Conservation (phyloP, 768 basidiomycete genomes). For the Chalciporus sphaerocephalus region DNA sequence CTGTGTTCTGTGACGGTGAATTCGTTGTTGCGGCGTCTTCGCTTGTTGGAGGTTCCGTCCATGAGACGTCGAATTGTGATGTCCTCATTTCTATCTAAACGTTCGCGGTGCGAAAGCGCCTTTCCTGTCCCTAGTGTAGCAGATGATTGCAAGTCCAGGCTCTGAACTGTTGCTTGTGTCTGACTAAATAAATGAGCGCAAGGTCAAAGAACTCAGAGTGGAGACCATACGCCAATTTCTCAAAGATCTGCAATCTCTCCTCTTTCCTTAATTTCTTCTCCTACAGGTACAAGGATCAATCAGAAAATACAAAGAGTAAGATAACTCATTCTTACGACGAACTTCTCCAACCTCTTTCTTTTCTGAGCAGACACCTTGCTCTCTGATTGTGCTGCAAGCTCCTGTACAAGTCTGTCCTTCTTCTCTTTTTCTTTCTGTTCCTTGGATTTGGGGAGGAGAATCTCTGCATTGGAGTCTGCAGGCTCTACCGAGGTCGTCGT, state of each 20-base stretch:
- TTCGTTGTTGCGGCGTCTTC: constrained; percentile 42
- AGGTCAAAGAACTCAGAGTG: neutral
- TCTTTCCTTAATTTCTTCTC: constrained; percentile 93
- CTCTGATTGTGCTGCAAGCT: constrained; percentile 50
- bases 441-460: constrained; percentile 54
- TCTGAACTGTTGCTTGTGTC: constrained; percentile 66
- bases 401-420: constrained; percentile 54
- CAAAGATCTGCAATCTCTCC: constrained; percentile 68
- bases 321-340: constrained; percentile 58
- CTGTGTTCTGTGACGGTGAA: constrained; percentile 5
- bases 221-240: constrained; percentile 69
- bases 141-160: constrained; percentile 68
- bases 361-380: constrained; percentile 80
- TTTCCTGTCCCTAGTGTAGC: constrained; percentile 80
- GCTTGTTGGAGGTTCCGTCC: constrained; percentile 43
- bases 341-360: constrained; percentile 85
- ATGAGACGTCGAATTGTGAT: constrained; percentile 51
- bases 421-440: constrained; percentile 59
- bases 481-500: constrained; percentile 21
- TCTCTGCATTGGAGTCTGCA: constrained; percentile 54
- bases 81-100: constrained; percentile 56
- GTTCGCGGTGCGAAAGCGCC: constrained; percentile 54
- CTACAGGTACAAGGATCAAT: constrained; percentile 35
- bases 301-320: neutral
- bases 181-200: constrained; percentile 45